These are phyloP conservation scores for Fomitopsis palustris DNA, from an alignment of 1,284 basidiomycete genomes.

Conservation along the genomic window DNA sequence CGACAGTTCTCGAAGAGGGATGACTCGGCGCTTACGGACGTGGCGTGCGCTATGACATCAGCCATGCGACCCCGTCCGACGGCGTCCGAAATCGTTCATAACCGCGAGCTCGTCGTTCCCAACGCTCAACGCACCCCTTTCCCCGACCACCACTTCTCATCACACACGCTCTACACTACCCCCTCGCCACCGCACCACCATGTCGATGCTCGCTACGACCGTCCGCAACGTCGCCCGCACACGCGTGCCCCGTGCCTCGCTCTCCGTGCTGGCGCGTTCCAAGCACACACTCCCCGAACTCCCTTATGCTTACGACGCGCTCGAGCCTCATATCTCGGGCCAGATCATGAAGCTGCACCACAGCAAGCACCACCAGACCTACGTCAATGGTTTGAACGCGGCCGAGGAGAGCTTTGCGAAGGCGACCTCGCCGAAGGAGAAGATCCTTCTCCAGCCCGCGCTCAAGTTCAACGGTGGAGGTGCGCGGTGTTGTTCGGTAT, in stretches of 20 bases:
- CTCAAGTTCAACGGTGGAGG: slow-evolving; percentile 72
- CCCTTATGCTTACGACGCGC: slow-evolving; percentile 84
- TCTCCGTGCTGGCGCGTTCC: slow-evolving; percentile 18
- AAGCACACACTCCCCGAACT: slow-evolving; percentile 74
- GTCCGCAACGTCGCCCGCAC: slow-evolving; percentile 17
- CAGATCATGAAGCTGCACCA: slow-evolving; percentile 88
- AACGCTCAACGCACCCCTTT: not conserved
- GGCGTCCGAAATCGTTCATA: slow-evolving; percentile 1
- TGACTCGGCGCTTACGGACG: not conserved
- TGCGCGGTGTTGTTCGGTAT: slow-evolving; percentile 19
- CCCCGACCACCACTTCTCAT: not conserved
- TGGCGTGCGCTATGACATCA: not conserved
- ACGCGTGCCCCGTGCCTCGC: slow-evolving; percentile 12
- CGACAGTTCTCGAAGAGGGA: not conserved
- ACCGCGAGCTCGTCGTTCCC: not conserved
- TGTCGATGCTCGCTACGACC: slow-evolving; percentile 18
- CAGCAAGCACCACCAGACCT: slow-evolving; percentile 83
- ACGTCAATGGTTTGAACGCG: slow-evolving; percentile 72
- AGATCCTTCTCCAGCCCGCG: slow-evolving; percentile 73
- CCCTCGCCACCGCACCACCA: not conserved
- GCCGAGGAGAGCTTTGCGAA: slow-evolving; percentile 74
- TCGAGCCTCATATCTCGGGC: slow-evolving; percentile 82
- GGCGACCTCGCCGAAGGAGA: slow-evolving; percentile 64
- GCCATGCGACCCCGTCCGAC: not conserved
- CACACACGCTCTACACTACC: not conserved